Base-by-base conservation (phyloP, 208 protist genomes). In the Angomonas deanei region DNA sequence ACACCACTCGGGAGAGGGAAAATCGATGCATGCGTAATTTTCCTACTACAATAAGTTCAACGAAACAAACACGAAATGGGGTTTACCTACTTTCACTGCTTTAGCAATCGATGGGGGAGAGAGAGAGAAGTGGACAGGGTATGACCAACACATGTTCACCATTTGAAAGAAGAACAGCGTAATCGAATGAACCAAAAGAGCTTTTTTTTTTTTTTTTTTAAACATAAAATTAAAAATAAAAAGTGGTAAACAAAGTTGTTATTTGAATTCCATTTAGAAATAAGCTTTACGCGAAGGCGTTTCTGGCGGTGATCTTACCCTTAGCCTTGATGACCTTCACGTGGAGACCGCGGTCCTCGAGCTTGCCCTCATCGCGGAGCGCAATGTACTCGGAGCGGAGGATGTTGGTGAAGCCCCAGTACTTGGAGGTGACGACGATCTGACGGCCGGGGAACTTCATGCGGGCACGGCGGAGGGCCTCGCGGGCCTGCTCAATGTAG, bases 331-430 rank as follows among this genome's bases (percentile, higher is more conserved):
- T 87, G 61, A 76, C 11, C 79, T 88, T 88, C 72, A 72, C 77
- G 78, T 91, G 84, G 47, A 60, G 80, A 42, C 78, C 80, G 61
- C 80, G 80, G 59, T 87, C 66, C 75, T 90, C 76, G 30, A 90
- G 61, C 76, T 84, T 86, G 61, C 77, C 81, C 30, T 62, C 74
- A 34, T 82, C 78, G 42, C 76, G 76, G 33, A 88, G 75, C 23
- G 59, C 73, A 72, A 82, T 68, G 80, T 87, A 92, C 72, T 88
- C 73, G 57, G 50, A 73, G 73, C 82, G 82, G 60, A 88, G 78
- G 75, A 86, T 81, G 66, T 82, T 64, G 49, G 85, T 92, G 80
- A 89, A 92, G 73, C 85, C 84, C 84, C 84, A 91, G 75, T 91
- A 88, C 74, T 88, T 84, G 59, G 84, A 91, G 32, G 66, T 86